Base-by-base conservation (phyloP, 345 rosid species). In the Anacardium occidentale region DNA sequence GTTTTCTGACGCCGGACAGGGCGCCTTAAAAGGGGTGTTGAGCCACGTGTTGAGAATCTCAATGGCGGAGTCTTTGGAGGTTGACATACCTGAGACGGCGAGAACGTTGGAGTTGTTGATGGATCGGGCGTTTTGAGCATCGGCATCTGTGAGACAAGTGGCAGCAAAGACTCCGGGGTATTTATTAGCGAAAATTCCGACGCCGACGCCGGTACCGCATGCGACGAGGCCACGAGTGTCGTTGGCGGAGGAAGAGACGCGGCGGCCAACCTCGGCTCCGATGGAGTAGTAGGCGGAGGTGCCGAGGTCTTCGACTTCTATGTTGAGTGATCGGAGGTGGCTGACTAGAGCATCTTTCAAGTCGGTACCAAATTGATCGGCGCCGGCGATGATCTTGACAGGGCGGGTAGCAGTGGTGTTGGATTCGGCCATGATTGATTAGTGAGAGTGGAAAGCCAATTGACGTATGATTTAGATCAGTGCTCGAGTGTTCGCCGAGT, bases 131-230 rank as follows among this genome's bases (percentile, higher is more conserved):
- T 94, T 90, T 71, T 78, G 67, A 25, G 97, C 96, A 37, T 94
- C 93, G 22, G 58, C 86, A 0, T 82, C 60, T 47, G 92, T 76
- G 81, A 85, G 91, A 78, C 98, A 91, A 17, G 93, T 90, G 75
- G 89, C 74, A 63, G 97, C 96, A 76, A 71, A 91, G 3, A 90
- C 96, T 65, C 93, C 91, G 5, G 91, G 91, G 81, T 90, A 90
- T 68, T 94, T 94, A 87, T 91, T 94, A 60, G 98, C 97, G 84
- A 91, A 90, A 74, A 94, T 84, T 58, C 90, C 85, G 50, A 94
- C 90, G 61, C 97, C 93, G 32, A 82, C 86, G 26, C 97, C 96
- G 2, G 96, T 91, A 5, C 96, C 97, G 66, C 97, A 91, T 60
- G 88, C 87, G 2, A 90, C 82, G 13, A 91, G 88, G 62, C 97